A percentile compares a stretch with the other conserved stretches of the same genome.
phyloP scores from a whole-genome alignment of 1,139 yeast species.

The Geotrichum macrosporum region DNA sequence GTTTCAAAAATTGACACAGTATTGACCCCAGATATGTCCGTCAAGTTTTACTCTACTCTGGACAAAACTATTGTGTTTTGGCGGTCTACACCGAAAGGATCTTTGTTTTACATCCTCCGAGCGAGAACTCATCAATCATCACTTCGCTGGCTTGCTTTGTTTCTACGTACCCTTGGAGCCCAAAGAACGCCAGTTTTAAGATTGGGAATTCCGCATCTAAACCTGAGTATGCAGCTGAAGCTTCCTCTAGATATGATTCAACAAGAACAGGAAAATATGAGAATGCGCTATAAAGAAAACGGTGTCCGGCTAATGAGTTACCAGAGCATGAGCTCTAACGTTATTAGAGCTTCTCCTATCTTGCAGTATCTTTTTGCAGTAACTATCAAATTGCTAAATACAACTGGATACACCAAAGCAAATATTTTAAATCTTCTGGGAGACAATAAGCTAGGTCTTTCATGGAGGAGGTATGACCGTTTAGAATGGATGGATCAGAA shows the following conservation, averaged over 20 bases:
- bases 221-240: constrained; percentile 44
- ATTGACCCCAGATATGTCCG: constrained; percentile 35
- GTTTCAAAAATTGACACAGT: constrained; percentile 29
- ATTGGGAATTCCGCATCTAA: constrained; percentile 51
- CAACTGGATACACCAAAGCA: constrained; percentile 28
- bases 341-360: constrained; percentile 27
- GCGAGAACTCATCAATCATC: constrained; percentile 49
- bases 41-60: constrained; percentile 56
- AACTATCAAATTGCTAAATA: constrained; percentile 32
- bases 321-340: constrained; percentile 18
- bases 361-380: constrained; percentile 30
- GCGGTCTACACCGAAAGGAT: constrained; percentile 32
- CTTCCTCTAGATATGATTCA: constrained; percentile 36
- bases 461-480: constrained; percentile 65
- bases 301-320: neutral
- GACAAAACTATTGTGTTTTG: constrained; percentile 66
- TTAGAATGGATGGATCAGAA: constrained; percentile 68
- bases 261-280: constrained; percentile 9
- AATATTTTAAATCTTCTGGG: constrained; percentile 32
- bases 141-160: constrained; percentile 58
- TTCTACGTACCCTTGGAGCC: constrained; percentile 45
- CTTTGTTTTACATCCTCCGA: constrained; percentile 50
- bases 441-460: constrained; percentile 47
- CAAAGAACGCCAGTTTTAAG: constrained; percentile 34
- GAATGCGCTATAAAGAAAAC: neutral